These are phyloP conservation scores for Erodium maritimum DNA, from an alignment of 345 rosid species.

Conservation along the genomic window DNA sequence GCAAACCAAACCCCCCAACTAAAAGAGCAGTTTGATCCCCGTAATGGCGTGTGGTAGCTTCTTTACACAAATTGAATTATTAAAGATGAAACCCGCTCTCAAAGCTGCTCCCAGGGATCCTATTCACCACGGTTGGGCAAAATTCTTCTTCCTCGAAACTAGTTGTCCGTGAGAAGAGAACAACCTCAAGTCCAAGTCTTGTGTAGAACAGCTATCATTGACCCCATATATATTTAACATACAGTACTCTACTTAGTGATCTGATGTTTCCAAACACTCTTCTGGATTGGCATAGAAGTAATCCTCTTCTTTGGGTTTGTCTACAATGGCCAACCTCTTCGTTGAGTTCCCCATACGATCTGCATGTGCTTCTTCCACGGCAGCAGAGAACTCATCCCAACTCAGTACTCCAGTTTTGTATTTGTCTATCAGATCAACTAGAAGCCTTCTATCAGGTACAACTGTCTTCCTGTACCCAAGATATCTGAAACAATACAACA, in stretches of 20 bases:
- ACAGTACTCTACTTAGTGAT: too few species aligned
- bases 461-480: conserved; percentile 25
- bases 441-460: conserved; percentile 17
- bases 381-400: conserved; percentile 25
- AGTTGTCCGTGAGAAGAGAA: too few species aligned
- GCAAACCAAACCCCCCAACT: too few species aligned
- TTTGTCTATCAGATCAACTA: conserved; percentile 20
- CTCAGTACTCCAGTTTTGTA: conserved; percentile 15
- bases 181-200: too few species aligned
- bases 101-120: conserved; percentile 11
- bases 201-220: too few species aligned
- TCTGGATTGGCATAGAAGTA: conserved; percentile 38
- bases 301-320: conserved; percentile 37
- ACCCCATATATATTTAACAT: too few species aligned
- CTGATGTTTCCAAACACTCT: conserved; percentile 27
- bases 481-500: conserved; percentile 15
- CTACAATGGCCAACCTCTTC: conserved; percentile 21
- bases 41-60: too few species aligned
- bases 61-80: conserved; percentile 34
- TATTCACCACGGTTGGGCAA: conserved; percentile 8
- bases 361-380: conserved; percentile 21
- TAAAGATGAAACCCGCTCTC: conserved; percentile 7
- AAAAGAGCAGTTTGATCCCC: too few species aligned
- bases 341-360: conserved; percentile 22
- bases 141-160: conserved; percentile 5